Base-by-base conservation (phyloP, 2,329 filamentous ascomycete species). In the Colletotrichum tropicale region DNA sequence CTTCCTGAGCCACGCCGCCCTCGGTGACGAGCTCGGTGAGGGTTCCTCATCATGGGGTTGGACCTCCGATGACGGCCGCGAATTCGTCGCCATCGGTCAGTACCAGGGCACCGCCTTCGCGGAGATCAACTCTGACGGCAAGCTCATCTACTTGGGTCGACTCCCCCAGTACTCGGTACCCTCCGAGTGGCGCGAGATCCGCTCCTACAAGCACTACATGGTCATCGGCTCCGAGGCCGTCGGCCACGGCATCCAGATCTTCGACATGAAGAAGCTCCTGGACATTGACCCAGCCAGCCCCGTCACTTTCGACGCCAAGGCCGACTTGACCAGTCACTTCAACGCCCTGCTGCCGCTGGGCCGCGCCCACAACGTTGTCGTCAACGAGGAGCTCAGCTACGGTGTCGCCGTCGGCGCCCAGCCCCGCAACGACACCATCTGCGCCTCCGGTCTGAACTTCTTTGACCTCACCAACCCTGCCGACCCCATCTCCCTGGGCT, bases 211-310 rank as follows among this genome's bases (percentile, higher is more conserved):
- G 78, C 77, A 81, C 77, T 87, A 85, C 71, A 83, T 85, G 67
- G 77, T 85, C 70, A 83, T 86, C 52, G 84, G 84, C 32, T 84
- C 82, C 70, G 84, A 86, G 79, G 87, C 88, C 8, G 78, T 79
- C 13, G 81, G 83, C 66, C 90, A 92, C 80, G 88, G 89, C 36
- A 86, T 93, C 60, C 91, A 93, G 82, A 88, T 92, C 80, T 93
- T 93, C 78, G 91, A 93, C 80, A 86, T 92, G 88, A 89, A 85
- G 79, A 91, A 88, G 83, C 84, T 90, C 8, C 80, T 87, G 55
- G 81, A 82, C 26, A 79, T 90, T 68, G 83, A 88, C 79, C 85
- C 87, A 0, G 81, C 85, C 24, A 83, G 80, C 21, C 84, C 80
- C 67, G 80, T 78, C 78, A 78, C 66, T 26, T 86, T 84, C 76